Evolutionary conservation across 352 stramenopile genomes (phyloP), one percentile per base, ranked within the genome.

Genomic region (Globisporangium paddicum): DNA sequence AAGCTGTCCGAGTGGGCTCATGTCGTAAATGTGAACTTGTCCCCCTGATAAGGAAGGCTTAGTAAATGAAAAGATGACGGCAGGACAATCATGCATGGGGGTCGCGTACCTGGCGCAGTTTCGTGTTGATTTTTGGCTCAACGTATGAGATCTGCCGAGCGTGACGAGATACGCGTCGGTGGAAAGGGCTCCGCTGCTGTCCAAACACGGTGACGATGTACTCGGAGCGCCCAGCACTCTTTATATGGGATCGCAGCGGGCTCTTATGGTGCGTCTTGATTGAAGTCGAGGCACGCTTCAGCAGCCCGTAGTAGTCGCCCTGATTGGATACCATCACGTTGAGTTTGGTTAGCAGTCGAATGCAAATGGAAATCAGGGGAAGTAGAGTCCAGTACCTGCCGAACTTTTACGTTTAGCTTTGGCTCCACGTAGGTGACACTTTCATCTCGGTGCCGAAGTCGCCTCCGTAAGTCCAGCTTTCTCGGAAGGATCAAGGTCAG

Each of bases 21-120:
- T 23, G 69, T 81, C 14, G 72, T 89, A 74, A 91, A 91, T 48
- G 81, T 91, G 58, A 87, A 88, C 62, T 81, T 79, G 64, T 91
- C 81, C 34, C 81, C 81, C 81, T 91, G 55, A 63, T 32, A 48
- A 21, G 25, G 62, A 53, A 66, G 41, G 34, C 51, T 53, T 52
- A 3, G 46, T 38, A 38, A 38, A 25, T 16, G 16, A 19, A 48
- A 6, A 13, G 18, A 9, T 47, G 46, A 67, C 19, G 19, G 30
- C 44, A 42, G 35, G 18, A 37, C 26, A 13, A 47, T 40, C 45
- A 60, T 41, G 28, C 19, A 16, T 16, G 53, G 16, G 2, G 42
- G 6, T 34, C 21, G 42, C 68, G 45, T 66, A 92, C 82, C 80
- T 90, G 77, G 19, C 82, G 82, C 30, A 92, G 76, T 60, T 92